Percentiles rank a stretch among this genome's conserved stretches.
phyloP scores from a whole-genome alignment of 2,329 filamentous ascomycete genomes.

The Penicillium sclerotigenum region DNA sequence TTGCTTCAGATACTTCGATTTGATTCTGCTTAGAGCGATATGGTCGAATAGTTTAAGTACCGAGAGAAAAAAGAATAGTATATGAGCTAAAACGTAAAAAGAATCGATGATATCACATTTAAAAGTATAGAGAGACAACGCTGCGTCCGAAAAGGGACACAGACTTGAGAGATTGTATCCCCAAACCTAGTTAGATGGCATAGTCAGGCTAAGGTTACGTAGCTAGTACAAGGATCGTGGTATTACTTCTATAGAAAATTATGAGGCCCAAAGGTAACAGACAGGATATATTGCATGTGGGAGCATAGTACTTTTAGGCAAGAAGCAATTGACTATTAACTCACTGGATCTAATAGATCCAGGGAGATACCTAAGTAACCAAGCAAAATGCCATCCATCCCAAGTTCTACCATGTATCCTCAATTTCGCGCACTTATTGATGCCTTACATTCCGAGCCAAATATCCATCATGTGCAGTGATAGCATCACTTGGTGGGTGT shows the following conservation, averaged over 20 bases:
- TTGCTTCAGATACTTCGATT: neutral
- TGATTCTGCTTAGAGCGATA: too few species aligned
- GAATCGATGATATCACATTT: neutral
- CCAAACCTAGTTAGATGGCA: neutral
- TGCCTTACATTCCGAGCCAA: neutral
- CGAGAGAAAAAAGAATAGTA: neutral
- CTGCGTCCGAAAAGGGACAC: neutral
- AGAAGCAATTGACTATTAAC: neutral
- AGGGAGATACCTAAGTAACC: neutral
- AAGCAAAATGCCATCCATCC: neutral
- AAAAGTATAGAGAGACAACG: neutral
- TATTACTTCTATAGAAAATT: neutral
- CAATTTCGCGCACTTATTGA: too few species aligned
- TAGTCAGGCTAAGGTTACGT: neutral
- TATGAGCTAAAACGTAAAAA: neutral
- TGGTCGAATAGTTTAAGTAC: neutral
- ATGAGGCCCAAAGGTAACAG: neutral
- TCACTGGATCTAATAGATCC: neutral
- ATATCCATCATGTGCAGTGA: neutral
- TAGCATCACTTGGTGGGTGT: neutral
- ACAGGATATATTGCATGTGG: neutral
- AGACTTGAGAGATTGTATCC: neutral
- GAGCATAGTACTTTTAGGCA: neutral
- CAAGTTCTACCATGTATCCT: neutral
- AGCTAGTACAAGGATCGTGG: neutral